phyloP scores from a whole-genome alignment of 1,139 yeast species.

The Meyerozyma elateridarum region DNA sequence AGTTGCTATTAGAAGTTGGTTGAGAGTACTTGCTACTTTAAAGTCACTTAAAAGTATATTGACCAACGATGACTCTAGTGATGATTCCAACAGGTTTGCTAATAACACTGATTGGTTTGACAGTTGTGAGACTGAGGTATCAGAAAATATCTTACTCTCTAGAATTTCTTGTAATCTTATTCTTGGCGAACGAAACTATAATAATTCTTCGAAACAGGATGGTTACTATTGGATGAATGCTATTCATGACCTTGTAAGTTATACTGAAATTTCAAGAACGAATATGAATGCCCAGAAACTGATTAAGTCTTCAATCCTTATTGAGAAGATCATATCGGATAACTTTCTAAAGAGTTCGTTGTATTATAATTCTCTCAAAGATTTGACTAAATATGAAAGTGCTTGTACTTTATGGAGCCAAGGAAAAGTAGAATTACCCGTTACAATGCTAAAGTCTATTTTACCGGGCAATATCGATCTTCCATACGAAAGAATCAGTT shows the following conservation, averaged over 20 bases:
- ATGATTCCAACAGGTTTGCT: constrained; percentile 10
- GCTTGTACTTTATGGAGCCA: constrained; percentile 60
- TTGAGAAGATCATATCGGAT: constrained; percentile 26
- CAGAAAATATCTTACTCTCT: constrained; percentile 39
- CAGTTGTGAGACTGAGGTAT: constrained; percentile 24
- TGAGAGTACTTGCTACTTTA: constrained; percentile 34
- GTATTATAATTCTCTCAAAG: constrained; percentile 12
- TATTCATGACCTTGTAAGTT: constrained; percentile 37
- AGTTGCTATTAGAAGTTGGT: too few relatives aligned
- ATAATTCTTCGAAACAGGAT: constrained; percentile 5
- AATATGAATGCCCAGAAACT: constrained; percentile 41
- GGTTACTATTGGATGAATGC: constrained; percentile 22
- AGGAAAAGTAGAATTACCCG: constrained; percentile 50
- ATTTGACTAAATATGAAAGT: constrained; percentile 40
- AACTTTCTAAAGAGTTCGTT: constrained; percentile 6
- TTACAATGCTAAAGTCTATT: constrained; percentile 40
- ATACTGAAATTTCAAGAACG: constrained; percentile 35
- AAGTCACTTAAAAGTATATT: constrained; percentile 20
- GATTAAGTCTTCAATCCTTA: constrained; percentile 43
- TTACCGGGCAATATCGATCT: constrained; percentile 16
- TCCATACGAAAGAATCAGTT: constrained; percentile 18
- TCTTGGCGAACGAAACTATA: constrained; percentile 11
- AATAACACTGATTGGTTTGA: constrained; percentile 35
- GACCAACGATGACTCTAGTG: constrained; percentile 1
- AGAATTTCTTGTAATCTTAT: constrained; percentile 33